Evolutionary conservation across 805 yeast genomes (phyloP), one percentile per base, ranked within the genome.

Genomic region (Metschnikowia picachoensis): DNA sequence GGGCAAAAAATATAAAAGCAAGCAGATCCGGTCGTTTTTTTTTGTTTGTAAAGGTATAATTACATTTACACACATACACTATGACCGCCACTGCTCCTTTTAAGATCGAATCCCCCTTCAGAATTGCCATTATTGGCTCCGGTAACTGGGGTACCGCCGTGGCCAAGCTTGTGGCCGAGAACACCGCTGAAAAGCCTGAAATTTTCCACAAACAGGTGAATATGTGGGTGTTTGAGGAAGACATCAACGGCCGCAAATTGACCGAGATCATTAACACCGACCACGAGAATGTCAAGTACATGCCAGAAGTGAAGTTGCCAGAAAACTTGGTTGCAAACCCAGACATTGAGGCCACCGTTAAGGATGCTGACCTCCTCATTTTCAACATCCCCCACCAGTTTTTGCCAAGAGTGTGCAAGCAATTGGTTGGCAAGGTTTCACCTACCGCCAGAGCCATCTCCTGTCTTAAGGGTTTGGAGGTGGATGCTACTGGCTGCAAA

Each of bases 91-190:
- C 64, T 33, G 52, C 60, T 20, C 67, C 73, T 43, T 66, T 65
- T 50, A 58, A 57, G 35, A 59, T 70, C 45, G 64, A 53, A 31
- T 58, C 51, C 31, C 67, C 68, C 3, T 70, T 69, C 61, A 66
- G 53, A 50, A 59, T 72, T 42, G 67, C 72, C 55, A 70, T 72
- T 44, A 66, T 72, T 43, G 77, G 77, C 14, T 69, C 74, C 15
- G 77, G 77, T 33, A 72, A 71, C 58, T 72, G 77, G 77, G 77
- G 77, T 27, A 72, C 77, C 35, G 71, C 76, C 37, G 70, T 72
- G 28, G 76, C 77, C 49, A 72, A 72, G 59, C 62, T 72, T 29
- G 55, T 72, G 37, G 73, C 77, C 12, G 76, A 72, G 56, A 72
- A 72, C 61, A 60, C 74, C 32, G 58, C 58, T 30, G 65, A 62